Conservation (phyloP, 495 filamentous ascomycete species). For the Penicillium turbatum region DNA sequence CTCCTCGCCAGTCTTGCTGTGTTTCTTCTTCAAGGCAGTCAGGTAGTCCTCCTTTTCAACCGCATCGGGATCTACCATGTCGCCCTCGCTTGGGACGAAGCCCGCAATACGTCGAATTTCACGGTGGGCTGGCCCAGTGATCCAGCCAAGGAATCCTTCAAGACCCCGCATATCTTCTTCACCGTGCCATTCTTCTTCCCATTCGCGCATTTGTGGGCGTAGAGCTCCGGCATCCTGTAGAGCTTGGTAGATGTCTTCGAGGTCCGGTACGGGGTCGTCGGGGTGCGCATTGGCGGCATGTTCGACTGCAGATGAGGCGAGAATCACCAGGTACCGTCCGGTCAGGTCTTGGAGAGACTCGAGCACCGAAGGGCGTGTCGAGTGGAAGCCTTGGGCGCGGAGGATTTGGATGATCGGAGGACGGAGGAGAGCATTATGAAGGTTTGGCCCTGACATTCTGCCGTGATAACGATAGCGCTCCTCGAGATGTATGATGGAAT, state of each 20-base stretch:
- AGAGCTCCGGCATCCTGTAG: constrained; percentile 71
- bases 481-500: not conserved
- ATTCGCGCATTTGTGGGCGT: constrained; percentile 52
- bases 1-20: constrained; percentile 78
- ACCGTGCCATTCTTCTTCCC: constrained; percentile 55
- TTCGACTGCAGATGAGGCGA: constrained; percentile 58
- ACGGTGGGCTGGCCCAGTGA: constrained; percentile 57
- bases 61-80: constrained; percentile 43
- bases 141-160: constrained; percentile 70
- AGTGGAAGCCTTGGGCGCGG: constrained; percentile 78
- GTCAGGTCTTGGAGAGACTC: constrained; percentile 75
- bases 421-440: constrained; percentile 73
- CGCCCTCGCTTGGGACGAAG: constrained; percentile 42
- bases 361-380: constrained; percentile 66
- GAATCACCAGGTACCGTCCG: constrained; percentile 64
- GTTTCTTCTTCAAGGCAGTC: constrained; percentile 74
- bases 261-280: constrained; percentile 43
- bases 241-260: constrained; percentile 79
- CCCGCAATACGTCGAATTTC: constrained; percentile 72
- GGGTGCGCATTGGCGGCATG: constrained; percentile 57
- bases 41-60: constrained; percentile 68
- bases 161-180: constrained; percentile 72
- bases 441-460: constrained; percentile 41
- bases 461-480: not conserved
- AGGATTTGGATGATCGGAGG: constrained; percentile 82